Conservation (phyloP, 495 filamentous ascomycete species). For the Friedmanniomyces endolithicus region DNA sequence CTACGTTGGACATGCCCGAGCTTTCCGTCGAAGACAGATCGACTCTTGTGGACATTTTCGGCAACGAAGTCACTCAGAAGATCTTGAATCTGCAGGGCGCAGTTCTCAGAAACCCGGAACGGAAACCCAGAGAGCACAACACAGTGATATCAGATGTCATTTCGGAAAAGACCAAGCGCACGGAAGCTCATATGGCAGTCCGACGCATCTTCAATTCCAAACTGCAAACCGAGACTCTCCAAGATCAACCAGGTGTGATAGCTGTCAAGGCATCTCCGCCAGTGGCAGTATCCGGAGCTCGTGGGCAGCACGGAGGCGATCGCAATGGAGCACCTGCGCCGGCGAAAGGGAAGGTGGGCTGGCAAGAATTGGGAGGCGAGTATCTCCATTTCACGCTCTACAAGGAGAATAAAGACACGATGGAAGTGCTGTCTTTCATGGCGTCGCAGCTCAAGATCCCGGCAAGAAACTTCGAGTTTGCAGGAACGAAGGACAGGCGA, state of each 20-base stretch:
- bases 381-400: slow-evolving; percentile 89
- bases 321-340: slow-evolving; percentile 19
- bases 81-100: slow-evolving; percentile 23
- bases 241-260: slow-evolving; percentile 41
- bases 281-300: slow-evolving; percentile 22
- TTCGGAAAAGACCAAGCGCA: slow-evolving; percentile 47
- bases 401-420: slow-evolving; percentile 98
- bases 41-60: slow-evolving; percentile 25
- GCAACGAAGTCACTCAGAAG: slow-evolving; percentile 14
- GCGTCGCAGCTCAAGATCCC: slow-evolving; percentile 55
- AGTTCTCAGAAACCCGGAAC: slow-evolving; percentile 21
- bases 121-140: slow-evolving; percentile 32
- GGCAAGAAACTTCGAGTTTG: slow-evolving; percentile 62
- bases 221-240: slow-evolving; percentile 50
- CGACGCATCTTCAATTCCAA: slow-evolving; percentile 56
- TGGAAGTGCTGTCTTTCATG: slow-evolving; percentile 72
- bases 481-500: slow-evolving; percentile 87
- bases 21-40: slow-evolving; percentile 14
- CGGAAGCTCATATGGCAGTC: slow-evolving; percentile 51
- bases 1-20: not conserved
- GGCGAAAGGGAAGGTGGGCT: slow-evolving; percentile 34
- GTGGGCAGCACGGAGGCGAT: slow-evolving; percentile 5
- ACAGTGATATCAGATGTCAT: slow-evolving; percentile 33
- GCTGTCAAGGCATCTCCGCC: slow-evolving; percentile 38
- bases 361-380: slow-evolving; percentile 56